Evolutionary conservation across 106 monocot species (phyloP).

Genomic region (Alisma plantagoaquatica): DNA sequence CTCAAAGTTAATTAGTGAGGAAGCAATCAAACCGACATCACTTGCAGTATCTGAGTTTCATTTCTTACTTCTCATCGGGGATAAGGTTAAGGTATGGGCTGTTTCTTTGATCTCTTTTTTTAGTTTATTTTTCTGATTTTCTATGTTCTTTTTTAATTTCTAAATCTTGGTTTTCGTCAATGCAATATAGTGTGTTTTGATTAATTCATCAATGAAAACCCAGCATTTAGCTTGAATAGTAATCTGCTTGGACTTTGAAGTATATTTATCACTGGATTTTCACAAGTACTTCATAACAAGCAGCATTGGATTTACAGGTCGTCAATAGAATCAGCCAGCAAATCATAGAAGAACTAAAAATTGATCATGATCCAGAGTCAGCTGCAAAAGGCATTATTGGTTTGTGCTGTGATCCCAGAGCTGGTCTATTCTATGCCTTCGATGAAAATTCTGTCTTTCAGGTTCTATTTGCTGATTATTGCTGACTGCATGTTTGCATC

Average conservation of each 20-base stretch:
- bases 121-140: neutral
- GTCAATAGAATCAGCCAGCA: constrained; percentile 90
- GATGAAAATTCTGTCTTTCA: constrained; percentile 98
- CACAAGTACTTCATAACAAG: too few relatives aligned
- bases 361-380: constrained; percentile 75
- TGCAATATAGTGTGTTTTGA: too few relatives aligned
- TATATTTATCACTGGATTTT: too few relatives aligned
- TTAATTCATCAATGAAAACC: too few relatives aligned
- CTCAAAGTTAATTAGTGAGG: constrained; percentile 54
- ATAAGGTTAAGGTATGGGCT: constrained; percentile 87
- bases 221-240: too few relatives aligned
- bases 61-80: constrained; percentile 77
- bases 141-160: too few relatives aligned
- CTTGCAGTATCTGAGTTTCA: constrained; percentile 93
- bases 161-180: too few relatives aligned
- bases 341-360: constrained; percentile 76
- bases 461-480: constrained; percentile 37
- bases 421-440: constrained; percentile 89
- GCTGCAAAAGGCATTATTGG: constrained; percentile 82
- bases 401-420: constrained; percentile 83
- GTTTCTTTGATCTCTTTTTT: neutral
- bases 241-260: too few relatives aligned
- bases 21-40: constrained; percentile 63
- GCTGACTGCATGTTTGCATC: too few relatives aligned
- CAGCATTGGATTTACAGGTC: constrained; percentile 78